phyloP scores from a whole-genome alignment of 192 early-diverging fungal genomes.

The Linnemannia hyalina region DNA sequence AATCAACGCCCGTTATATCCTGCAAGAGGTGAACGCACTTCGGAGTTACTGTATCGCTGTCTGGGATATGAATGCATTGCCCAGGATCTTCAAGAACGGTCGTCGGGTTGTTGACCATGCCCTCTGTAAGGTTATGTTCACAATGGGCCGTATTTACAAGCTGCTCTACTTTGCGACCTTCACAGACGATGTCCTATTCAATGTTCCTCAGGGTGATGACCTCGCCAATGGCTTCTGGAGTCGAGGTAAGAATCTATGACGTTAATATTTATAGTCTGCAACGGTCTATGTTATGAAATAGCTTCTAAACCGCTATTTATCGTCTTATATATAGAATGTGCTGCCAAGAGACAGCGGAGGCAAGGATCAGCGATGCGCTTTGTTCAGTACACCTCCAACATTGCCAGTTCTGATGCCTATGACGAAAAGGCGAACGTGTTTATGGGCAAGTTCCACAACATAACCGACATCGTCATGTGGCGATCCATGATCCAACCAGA shows the following conservation, averaged over 20 bases:
- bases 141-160: slow-evolving; percentile 68
- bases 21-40: slow-evolving; percentile 69
- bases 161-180: slow-evolving; percentile 67
- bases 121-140: slow-evolving; percentile 72
- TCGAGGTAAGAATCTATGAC: slow-evolving; percentile 21
- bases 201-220: slow-evolving; percentile 65
- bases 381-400: slow-evolving; percentile 47
- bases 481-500: slow-evolving; percentile 71
- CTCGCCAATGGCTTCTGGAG: slow-evolving; percentile 57
- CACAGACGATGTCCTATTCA: slow-evolving; percentile 70
- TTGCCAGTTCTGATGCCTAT: slow-evolving; percentile 33
- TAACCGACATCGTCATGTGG: slow-evolving; percentile 79
- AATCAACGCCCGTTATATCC: slow-evolving; percentile 61
- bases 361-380: slow-evolving; percentile 29
- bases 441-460: slow-evolving; percentile 71
- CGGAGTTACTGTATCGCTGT: slow-evolving; percentile 70
- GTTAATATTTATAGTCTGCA: background rate
- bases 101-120: slow-evolving; percentile 72
- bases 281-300: background rate
- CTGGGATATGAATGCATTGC: slow-evolving; percentile 69
- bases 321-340: slow-evolving; percentile 27
- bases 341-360: slow-evolving; percentile 32
- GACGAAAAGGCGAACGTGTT: slow-evolving; percentile 76
- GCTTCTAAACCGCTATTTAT: background rate
- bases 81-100: slow-evolving; percentile 75